Conservation (phyloP, 2,329 filamentous ascomycete genomes). For the Penicillium sp. region DNA sequence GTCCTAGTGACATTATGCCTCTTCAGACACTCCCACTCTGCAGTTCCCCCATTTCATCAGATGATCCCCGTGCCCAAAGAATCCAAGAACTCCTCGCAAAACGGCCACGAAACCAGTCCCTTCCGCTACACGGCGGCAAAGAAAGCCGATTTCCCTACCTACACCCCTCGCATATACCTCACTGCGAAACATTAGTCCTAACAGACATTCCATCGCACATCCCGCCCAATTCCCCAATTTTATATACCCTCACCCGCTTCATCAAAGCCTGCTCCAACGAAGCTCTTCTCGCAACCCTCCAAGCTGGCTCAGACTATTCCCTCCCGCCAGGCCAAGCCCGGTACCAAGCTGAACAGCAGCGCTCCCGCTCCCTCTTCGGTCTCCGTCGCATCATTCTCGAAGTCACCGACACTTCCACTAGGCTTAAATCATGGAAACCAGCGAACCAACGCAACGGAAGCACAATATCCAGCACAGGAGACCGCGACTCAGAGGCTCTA, state of each 20-base stretch:
- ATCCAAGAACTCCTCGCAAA: slow-evolving; percentile 42
- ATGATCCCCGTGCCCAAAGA: slow-evolving; percentile 29
- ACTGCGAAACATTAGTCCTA: slow-evolving; percentile 55
- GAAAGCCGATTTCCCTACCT: slow-evolving; percentile 38
- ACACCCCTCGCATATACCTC: slow-evolving; percentile 57
- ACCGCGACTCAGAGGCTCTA: slow-evolving; percentile 58
- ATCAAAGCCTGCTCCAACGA: slow-evolving; percentile 59
- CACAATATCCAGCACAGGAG: slow-evolving; percentile 58
- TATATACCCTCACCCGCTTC: slow-evolving; percentile 51
- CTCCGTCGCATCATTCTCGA: slow-evolving; percentile 58
- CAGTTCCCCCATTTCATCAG: slow-evolving; percentile 19
- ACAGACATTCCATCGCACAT: slow-evolving; percentile 55
- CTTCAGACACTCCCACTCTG: slow-evolving; percentile 13
- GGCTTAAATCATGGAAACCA: slow-evolving; percentile 38
- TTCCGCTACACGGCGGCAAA: slow-evolving; percentile 30
- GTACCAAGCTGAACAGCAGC: slow-evolving; percentile 48
- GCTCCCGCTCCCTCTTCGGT: slow-evolving; percentile 54
- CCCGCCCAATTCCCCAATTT: slow-evolving; percentile 41
- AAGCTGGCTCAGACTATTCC: slow-evolving; percentile 57
- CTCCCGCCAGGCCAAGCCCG: slow-evolving; percentile 58
- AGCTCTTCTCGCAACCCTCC: slow-evolving; percentile 51
- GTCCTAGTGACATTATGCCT: neutral
- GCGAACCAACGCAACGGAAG: slow-evolving; percentile 48
- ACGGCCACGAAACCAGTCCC: slow-evolving; percentile 33
- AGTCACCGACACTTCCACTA: slow-evolving; percentile 34